These are phyloP conservation scores for Sporopachydermia lactativora DNA, from an alignment of 805 yeast species.

Conservation along the genomic window DNA sequence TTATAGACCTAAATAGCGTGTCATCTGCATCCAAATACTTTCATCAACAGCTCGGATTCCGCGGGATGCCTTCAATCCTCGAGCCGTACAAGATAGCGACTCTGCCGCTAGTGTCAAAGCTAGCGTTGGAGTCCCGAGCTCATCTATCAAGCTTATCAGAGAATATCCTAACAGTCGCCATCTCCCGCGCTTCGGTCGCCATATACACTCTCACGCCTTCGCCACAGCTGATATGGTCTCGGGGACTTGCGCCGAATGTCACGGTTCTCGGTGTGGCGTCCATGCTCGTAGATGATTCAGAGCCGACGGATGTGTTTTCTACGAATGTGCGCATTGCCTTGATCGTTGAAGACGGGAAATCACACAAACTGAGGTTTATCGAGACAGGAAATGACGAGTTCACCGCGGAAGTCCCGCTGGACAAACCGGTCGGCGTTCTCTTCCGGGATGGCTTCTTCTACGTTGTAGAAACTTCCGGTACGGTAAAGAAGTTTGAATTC, in stretches of 20 bases:
- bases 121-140: constrained; percentile 3
- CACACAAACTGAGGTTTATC: neutral
- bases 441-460: constrained; percentile 3
- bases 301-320: constrained; percentile 11
- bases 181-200: constrained; percentile 17
- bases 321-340: constrained; percentile 3
- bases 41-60: too few species aligned
- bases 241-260: constrained; percentile 19
- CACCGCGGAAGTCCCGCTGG: constrained; percentile 5
- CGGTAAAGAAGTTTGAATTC: neutral
- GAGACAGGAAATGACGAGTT: constrained; percentile 5
- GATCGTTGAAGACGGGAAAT: constrained; percentile 3
- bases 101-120: constrained; percentile 10
- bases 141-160: constrained; percentile 4
- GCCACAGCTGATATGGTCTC: constrained; percentile 19
- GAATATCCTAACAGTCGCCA: constrained; percentile 12
- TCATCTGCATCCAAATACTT: too few species aligned
- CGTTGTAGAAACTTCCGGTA: neutral
- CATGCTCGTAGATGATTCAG: constrained; percentile 16
- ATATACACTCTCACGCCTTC: constrained; percentile 16
- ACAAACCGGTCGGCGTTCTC: constrained; percentile 5
- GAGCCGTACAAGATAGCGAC: constrained; percentile 12
- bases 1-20: too few species aligned
- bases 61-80: constrained; percentile 12
- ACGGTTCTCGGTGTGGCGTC: constrained; percentile 13